A percentile compares a stretch with the other conserved stretches of the same genome.
Conservation (phyloP, 176 grass and related monocot genomes). For the Canna indica region DNA sequence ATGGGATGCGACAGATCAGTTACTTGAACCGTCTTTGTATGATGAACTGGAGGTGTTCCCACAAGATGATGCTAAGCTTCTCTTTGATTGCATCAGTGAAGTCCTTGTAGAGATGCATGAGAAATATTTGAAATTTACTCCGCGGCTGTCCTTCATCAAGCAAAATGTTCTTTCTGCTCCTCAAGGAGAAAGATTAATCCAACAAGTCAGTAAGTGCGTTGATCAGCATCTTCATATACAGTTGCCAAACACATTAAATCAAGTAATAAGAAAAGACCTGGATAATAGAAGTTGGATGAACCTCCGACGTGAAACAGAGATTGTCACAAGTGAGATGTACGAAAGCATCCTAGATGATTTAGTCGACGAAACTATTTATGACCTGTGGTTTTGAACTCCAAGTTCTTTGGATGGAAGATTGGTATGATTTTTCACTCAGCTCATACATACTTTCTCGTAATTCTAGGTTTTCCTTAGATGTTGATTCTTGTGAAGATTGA, state of each 20-base stretch:
- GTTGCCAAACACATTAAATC: constrained; percentile 36
- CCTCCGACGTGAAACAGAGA: constrained; percentile 22
- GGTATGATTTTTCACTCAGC: not conserved
- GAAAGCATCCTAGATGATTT: constrained; percentile 40
- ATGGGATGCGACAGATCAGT: constrained; percentile 73
- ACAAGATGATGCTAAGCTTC: constrained; percentile 24
- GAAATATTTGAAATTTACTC: constrained; percentile 24
- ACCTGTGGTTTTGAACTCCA: constrained; percentile 23
- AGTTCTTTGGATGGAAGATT: not conserved
- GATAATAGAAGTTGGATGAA: constrained; percentile 36
- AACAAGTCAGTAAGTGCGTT: constrained; percentile 37
- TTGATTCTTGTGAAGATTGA: not conserved
- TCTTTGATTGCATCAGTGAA: constrained; percentile 37
- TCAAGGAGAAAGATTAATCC: constrained; percentile 29
- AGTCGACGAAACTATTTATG: constrained; percentile 30
- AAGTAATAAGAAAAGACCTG: constrained; percentile 28
- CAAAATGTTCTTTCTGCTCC: constrained; percentile 24
- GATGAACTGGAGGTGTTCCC: constrained; percentile 38
- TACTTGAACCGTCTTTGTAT: constrained; percentile 63
- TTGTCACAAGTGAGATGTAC: constrained; percentile 24
- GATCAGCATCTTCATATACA: constrained; percentile 24
- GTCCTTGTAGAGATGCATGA: constrained; percentile 33
- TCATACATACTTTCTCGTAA: not conserved
- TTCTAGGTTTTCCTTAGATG: not conserved
- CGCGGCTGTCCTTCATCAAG: constrained; percentile 28